Evolutionary conservation across 345 rosid genomes (phyloP).

Genomic region (Lenwebbia sp.): DNA sequence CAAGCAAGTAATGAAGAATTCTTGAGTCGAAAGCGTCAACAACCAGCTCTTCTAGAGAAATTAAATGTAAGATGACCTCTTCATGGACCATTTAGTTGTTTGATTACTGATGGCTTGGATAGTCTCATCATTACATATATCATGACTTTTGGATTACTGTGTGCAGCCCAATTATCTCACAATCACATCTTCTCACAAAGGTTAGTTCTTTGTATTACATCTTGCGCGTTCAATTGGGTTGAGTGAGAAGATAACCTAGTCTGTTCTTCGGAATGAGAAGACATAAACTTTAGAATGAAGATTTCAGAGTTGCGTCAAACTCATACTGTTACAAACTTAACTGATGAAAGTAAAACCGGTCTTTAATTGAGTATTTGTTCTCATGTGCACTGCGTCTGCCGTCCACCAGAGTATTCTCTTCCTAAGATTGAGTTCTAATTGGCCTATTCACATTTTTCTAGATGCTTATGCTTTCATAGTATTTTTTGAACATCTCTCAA

Average conservation of each 20-base stretch:
- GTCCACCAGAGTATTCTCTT: background rate
- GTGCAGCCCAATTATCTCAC: constrained; percentile 38
- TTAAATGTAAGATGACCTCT: constrained; percentile 19
- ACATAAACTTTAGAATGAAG: background rate
- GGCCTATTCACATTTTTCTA: background rate
- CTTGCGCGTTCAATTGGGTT: background rate
- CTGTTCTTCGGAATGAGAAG: background rate
- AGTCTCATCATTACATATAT: background rate
- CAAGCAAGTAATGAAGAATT: constrained; percentile 12
- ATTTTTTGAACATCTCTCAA: background rate
- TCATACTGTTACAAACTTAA: background rate
- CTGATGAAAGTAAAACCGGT: background rate
- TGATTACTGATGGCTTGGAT: background rate
- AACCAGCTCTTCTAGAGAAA: constrained; percentile 15
- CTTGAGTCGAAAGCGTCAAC: constrained; percentile 14
- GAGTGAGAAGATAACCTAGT: background rate
- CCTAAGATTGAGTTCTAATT: background rate
- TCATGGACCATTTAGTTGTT: background rate
- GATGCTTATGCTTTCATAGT: background rate
- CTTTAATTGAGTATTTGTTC: background rate
- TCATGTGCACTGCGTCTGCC: background rate
- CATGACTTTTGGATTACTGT: constrained; percentile 8
- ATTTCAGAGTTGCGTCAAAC: background rate
- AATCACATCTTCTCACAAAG: constrained; percentile 21
- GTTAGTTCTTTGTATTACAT: constrained; percentile 19